Evolutionary conservation across 768 basidiomycete genomes (phyloP), one percentile per base, ranked within the genome.

Genomic region (Leccinum truebloodii): DNA sequence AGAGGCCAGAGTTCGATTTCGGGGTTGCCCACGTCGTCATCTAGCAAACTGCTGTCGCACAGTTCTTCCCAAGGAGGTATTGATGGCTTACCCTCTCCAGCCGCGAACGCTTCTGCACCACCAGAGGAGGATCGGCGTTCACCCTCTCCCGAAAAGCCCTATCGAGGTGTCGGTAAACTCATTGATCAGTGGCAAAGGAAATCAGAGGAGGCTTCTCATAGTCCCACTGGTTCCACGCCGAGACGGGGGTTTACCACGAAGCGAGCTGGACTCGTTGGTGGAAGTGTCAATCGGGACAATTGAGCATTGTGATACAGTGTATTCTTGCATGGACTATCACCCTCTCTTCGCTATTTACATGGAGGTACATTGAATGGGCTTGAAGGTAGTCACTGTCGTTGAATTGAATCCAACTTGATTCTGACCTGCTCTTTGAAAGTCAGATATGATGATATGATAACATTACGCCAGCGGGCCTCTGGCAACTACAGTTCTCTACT

Each of bases 81-180:
- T n/a, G 73, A 73, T 50, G 73, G 72, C 1, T 55, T 73, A 41
- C 72, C 72, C 41, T 53, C 58, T 52, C 56, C 55, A 24, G 34
- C 46, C 6, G n/a, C 57, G 37, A 75, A 64, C 28, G 55, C 35
- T 8, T 6, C 54, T 16, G 5, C 51, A 41, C 63, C 67, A 20
- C 41, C 61, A n/a, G 72, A 66, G 41, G 72, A 73, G 39, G 68
- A 75, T 14, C 53, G 58, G 22, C 80, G 81, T 14, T 79, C 89
- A 14, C 78, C 89, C 6, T 88, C 89, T 9, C 89, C 90, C 8
- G 92, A 94, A 69, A 80, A 81, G 57, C 88, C 89, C 34, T 94
- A 87, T 72, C 87, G 86, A 68, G 92, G 92, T 39, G 92, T 94
- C 49, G 88, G 90, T 30, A 90, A 82, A 16, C 37, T 16, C 37